Base-by-base conservation (phyloP, 2,329 filamentous ascomycete genomes). In the Fusarium continuum region DNA sequence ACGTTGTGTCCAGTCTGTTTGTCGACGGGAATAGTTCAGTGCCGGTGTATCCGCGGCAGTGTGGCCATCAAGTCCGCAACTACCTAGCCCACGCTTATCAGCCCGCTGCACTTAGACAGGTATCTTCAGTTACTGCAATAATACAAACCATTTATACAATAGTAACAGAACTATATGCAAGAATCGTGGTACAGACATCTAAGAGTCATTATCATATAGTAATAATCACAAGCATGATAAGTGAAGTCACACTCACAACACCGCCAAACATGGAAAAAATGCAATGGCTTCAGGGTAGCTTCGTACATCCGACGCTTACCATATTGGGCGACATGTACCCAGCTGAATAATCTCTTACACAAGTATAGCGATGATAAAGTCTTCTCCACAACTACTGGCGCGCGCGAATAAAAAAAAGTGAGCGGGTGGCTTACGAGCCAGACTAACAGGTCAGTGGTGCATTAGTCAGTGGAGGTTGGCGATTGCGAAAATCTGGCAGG, bases 381-480 rank as follows among this genome's bases (percentile, higher is more conserved):
- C n/a, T n/a, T n/a, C n/a, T n/a, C n/a, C n/a, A n/a, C n/a, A n/a
- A n/a, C n/a, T n/a, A n/a, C 11, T 32, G 23, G 46, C 55, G 55
- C 56, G 54, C 55, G 55, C 55, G 22, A 29, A 32, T 32, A 20
- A 23, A 26, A 38, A 47, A 28, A 25, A 26, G 36, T 14, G 13
- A 31, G 34, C 17, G 6, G 34, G 19, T 49, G 29, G 36, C 31
- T 58, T 26, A 52, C 44, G 28, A 38, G 43, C n/a, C n/a, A 19
- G n/a, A 38, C 17, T 11, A 25, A 23, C 14, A 23, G 23, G 44
- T 26, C n/a, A 31, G 25, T 13, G 17, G 16, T 22, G 39, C 55
- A 60, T 60, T 60, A 60, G 55, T 60, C 55, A 60, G 40, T 55
- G 29, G 55, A 45, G 40, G 31, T 31, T 55, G 22, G 19, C 16